Percentiles rank a stretch among this genome's conserved stretches.
These are phyloP conservation scores for Candida peoriensis DNA, from an alignment of 805 yeast genomes.

Conservation along the genomic window DNA sequence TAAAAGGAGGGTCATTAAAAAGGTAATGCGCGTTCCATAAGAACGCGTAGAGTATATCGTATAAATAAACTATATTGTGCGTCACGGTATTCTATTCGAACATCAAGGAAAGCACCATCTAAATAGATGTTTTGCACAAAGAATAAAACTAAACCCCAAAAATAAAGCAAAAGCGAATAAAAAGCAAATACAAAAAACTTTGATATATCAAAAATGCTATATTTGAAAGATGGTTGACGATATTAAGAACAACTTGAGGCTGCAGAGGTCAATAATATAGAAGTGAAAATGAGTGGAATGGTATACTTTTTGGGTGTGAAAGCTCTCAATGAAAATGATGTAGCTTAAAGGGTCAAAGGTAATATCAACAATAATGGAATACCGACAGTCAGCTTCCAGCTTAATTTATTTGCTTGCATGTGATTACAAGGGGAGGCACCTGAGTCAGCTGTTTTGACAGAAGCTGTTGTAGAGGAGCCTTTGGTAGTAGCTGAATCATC, in stretches of 20 bases:
- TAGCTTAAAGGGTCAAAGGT: constrained; percentile 8
- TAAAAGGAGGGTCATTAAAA: too few relatives aligned
- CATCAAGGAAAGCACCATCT: too few relatives aligned
- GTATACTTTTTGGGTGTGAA: constrained; percentile 1
- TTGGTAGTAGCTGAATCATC: background rate
- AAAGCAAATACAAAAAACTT: background rate
- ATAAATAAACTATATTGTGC: too few relatives aligned
- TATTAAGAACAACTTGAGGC: background rate
- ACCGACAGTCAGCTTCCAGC: constrained; percentile 10
- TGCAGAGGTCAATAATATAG: too few relatives aligned
- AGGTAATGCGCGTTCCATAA: too few relatives aligned
- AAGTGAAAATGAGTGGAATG: too few relatives aligned
- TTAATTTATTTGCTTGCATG: constrained; percentile 1
- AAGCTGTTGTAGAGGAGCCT: background rate
- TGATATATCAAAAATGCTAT: background rate
- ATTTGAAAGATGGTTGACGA: background rate
- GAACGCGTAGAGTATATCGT: too few relatives aligned
- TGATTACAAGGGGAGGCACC: constrained; percentile 5
- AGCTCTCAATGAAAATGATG: background rate
- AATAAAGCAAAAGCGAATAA: too few relatives aligned
- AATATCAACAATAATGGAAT: constrained; percentile 10
- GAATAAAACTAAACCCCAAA: too few relatives aligned
- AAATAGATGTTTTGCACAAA: too few relatives aligned
- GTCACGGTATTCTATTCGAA: too few relatives aligned
- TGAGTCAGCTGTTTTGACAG: constrained; percentile 4